Evolutionary conservation across 805 yeast genomes (phyloP).

Genomic region (Candida hungchunana): DNA sequence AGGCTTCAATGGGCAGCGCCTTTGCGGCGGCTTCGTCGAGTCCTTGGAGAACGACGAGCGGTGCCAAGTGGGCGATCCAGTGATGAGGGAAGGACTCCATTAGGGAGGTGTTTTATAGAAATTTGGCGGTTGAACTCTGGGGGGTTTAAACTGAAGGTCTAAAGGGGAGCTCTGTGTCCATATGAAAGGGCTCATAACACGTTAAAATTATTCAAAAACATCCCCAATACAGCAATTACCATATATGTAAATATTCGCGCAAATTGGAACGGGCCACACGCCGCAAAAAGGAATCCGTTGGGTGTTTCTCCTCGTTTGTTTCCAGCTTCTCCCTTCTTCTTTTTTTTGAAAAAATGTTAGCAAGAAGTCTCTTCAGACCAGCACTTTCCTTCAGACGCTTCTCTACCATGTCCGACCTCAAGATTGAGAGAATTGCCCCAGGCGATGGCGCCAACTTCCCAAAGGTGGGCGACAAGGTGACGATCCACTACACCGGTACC

Average conservation of each 20-base stretch:
- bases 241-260: too few species aligned
- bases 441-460: conserved; percentile 89
- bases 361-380: not conserved
- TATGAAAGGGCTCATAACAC: too few species aligned
- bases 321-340: not conserved
- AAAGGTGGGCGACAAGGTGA: conserved; percentile 77
- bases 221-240: too few species aligned
- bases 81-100: conserved; percentile 39
- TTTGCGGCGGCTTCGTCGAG: conserved; percentile 24
- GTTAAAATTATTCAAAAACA: not conserved
- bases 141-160: too few species aligned
- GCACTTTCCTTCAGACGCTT: conserved; percentile 15
- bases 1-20: conserved; percentile 11
- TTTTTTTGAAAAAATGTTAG: not conserved
- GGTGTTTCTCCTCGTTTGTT: not conserved
- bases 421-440: conserved; percentile 28
- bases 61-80: conserved; percentile 32
- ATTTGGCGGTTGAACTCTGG: too few species aligned
- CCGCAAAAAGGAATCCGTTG: too few species aligned
- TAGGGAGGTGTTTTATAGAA: too few species aligned
- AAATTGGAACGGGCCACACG: too few species aligned
- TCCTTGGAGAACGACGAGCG: conserved; percentile 41
- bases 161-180: too few species aligned
- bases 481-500: conserved; percentile 95
- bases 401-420: conserved; percentile 27